Conservation (phyloP, 2,329 filamentous ascomycete genomes). For the Sporothrix phasma region DNA sequence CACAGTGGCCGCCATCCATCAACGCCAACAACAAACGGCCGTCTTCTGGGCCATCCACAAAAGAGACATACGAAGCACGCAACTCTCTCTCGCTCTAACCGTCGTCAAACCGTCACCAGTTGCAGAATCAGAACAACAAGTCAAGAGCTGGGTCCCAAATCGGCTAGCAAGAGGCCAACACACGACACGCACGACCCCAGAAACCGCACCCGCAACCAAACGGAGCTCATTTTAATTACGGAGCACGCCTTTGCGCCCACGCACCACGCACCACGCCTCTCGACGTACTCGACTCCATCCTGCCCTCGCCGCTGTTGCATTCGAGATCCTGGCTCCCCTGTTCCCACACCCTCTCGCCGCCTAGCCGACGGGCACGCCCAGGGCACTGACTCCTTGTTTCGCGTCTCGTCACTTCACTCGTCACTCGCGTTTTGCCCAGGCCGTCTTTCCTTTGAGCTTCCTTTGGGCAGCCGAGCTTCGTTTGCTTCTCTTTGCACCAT, state of each 20-base stretch:
- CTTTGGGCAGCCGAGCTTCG: neutral
- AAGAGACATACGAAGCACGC: neutral
- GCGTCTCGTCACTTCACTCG: neutral
- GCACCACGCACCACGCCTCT: neutral
- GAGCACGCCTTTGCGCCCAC: neutral
- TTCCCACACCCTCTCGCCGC: neutral
- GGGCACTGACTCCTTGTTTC: neutral
- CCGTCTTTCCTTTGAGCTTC: neutral
- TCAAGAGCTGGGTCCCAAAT: neutral
- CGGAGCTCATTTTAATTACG: constrained; percentile 14
- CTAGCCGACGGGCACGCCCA: neutral
- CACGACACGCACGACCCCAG: neutral
- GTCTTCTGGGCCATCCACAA: neutral
- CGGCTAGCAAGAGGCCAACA: neutral
- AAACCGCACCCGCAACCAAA: neutral
- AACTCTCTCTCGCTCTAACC: neutral
- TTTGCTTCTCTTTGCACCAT: neutral
- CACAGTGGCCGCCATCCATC: neutral
- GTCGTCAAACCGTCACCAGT: too few relatives aligned
- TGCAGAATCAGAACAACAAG: neutral
- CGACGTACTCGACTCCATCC: neutral
- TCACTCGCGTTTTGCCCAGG: neutral
- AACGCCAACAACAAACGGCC: neutral
- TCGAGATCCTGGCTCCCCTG: constrained; percentile 11
- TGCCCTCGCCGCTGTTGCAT: constrained; percentile 15